Percentiles rank a stretch among this genome's conserved stretches.
Conservation (phyloP, 1,284 basidiomycete genomes). For the Schizophyllum amplum region DNA sequence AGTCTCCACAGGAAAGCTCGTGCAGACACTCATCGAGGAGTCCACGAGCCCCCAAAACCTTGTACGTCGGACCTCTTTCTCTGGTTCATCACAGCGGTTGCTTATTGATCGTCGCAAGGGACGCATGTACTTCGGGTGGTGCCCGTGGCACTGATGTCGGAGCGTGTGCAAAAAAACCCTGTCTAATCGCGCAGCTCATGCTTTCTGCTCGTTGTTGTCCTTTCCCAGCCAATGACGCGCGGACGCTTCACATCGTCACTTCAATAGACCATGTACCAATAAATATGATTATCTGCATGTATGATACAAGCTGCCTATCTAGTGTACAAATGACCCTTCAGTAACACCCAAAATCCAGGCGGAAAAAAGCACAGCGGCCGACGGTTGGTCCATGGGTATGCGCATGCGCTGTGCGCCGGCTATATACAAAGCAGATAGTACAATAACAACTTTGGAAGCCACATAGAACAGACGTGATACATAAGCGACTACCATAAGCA, state of each 20-base stretch:
- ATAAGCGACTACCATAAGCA: neutral
- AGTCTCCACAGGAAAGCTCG: constrained; percentile 77
- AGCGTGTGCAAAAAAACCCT: too few relatives aligned
- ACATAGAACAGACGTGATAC: too few relatives aligned
- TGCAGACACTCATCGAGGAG: constrained; percentile 85
- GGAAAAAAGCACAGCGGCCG: neutral
- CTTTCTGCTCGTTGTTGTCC: too few relatives aligned
- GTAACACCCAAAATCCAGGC: neutral
- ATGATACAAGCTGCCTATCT: too few relatives aligned
- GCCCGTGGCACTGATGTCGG: constrained; percentile 49
- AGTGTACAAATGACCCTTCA: too few relatives aligned
- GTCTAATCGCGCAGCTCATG: too few relatives aligned
- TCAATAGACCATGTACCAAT: too few relatives aligned
- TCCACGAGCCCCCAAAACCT: constrained; percentile 70
- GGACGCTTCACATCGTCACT: too few relatives aligned
- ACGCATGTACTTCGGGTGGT: constrained; percentile 85
- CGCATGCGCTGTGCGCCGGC: neutral
- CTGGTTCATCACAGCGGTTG: neutral
- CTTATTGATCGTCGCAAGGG: constrained; percentile 29
- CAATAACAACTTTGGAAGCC: too few relatives aligned
- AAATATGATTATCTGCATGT: too few relatives aligned
- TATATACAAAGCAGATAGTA: neutral
- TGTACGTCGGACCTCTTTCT: constrained; percentile 35
- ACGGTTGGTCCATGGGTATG: neutral
- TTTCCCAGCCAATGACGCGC: too few relatives aligned